Percentiles rank a stretch among this genome's conserved stretches.
Evolutionary conservation across 2,329 filamentous ascomycete genomes (phyloP).

Genomic region (Cryphonectria radicalis): DNA sequence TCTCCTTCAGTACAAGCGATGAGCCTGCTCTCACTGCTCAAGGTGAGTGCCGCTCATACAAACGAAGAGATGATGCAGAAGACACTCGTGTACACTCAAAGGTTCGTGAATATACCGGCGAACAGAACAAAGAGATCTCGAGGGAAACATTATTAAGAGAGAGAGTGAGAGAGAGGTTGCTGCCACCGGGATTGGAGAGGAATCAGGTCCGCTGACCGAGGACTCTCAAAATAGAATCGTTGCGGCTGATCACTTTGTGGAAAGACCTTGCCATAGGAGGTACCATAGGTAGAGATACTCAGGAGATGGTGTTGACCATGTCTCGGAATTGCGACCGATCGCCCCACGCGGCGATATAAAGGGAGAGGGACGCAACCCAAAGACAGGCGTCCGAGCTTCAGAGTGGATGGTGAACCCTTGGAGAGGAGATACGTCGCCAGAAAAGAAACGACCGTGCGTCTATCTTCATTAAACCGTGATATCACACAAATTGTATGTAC

Average conservation of each 20-base stretch:
- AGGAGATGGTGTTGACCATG: background rate
- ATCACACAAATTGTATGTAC: conserved; percentile 28
- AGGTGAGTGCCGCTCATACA: too few relatives aligned
- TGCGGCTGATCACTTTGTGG: background rate
- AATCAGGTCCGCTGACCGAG: too few relatives aligned
- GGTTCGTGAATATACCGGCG: background rate
- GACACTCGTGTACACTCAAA: background rate
- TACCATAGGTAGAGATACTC: background rate
- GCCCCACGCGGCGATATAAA: background rate
- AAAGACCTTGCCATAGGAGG: background rate
- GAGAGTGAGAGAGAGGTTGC: too few relatives aligned
- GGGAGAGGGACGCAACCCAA: background rate
- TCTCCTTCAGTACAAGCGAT: too few relatives aligned
- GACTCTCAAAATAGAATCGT: background rate
- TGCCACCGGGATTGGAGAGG: too few relatives aligned
- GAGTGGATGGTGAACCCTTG: background rate
- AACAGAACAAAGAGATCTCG: background rate
- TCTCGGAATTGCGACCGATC: background rate
- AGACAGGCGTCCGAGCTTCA: background rate
- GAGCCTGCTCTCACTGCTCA: too few relatives aligned
- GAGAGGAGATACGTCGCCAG: background rate
- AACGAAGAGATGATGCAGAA: background rate
- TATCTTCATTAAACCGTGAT: conserved; percentile 31
- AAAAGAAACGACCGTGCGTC: conserved; percentile 28
- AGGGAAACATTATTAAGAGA: background rate